phyloP scores from a whole-genome alignment of 2,329 filamentous ascomycete genomes.

The Drechslerella coelobrocha region DNA sequence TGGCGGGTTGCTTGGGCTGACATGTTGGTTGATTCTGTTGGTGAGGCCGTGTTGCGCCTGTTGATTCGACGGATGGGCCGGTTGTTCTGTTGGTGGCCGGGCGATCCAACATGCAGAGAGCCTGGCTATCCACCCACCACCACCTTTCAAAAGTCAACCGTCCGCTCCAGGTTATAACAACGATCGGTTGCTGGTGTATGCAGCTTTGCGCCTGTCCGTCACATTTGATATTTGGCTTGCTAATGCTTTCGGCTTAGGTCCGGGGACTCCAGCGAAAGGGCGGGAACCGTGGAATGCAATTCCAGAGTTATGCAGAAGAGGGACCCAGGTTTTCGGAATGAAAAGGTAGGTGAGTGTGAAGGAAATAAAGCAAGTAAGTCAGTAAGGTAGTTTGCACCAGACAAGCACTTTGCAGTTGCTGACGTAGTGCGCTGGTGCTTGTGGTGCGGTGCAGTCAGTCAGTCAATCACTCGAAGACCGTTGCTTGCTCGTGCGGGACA shows the following conservation, averaged over 20 bases:
- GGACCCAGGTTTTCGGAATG: conserved; percentile 45
- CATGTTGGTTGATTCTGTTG: conserved; percentile 9
- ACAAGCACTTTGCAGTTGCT: too few species aligned
- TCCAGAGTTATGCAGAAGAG: conserved; percentile 25
- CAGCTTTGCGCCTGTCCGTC: neutral
- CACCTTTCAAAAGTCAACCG: neutral
- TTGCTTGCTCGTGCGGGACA: conserved; percentile 2
- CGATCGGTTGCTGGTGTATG: neutral
- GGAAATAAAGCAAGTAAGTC: neutral
- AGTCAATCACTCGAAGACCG: neutral
- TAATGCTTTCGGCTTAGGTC: neutral
- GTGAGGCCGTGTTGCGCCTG: conserved; percentile 28
- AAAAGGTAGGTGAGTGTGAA: neutral
- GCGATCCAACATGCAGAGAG: conserved; percentile 22
- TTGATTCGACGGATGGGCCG: conserved; percentile 21
- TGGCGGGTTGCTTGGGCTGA: conserved; percentile 27
- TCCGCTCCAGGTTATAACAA: neutral
- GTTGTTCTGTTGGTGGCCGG: conserved; percentile 11
- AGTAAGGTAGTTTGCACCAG: neutral
- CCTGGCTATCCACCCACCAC: neutral
- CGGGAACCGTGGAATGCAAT: conserved; percentile 23
- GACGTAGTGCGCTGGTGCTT: conserved; percentile 20
- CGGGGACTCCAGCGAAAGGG: conserved; percentile 2
- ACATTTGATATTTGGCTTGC: neutral
- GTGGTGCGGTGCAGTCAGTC: neutral